A percentile compares a stretch with the other conserved stretches of the same genome.
These are phyloP conservation scores for Auriculariales sp. DNA, from an alignment of 768 basidiomycete genomes.

Conservation along the genomic window DNA sequence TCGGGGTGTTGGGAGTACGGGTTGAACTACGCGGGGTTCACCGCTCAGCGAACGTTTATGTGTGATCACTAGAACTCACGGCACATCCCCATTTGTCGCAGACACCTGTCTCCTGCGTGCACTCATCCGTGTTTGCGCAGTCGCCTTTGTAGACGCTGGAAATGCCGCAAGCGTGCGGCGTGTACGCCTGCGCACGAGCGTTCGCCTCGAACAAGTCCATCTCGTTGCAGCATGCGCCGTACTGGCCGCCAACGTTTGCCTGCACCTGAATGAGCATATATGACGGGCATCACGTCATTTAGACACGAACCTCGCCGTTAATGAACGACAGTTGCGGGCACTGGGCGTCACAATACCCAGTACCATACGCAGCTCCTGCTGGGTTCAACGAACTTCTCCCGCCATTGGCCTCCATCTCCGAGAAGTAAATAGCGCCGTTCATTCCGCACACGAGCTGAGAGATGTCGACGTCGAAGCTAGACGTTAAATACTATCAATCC, in stretches of 20 bases:
- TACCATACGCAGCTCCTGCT: conserved; percentile 46
- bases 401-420: conserved; percentile 37
- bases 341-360: conserved; percentile 51
- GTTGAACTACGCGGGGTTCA: too few species aligned
- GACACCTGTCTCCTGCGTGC: conserved; percentile 21
- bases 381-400: conserved; percentile 36
- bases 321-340: conserved; percentile 48
- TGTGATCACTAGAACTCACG: conserved; percentile 20
- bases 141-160: conserved; percentile 27
- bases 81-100: conserved; percentile 47
- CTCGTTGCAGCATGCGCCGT: conserved; percentile 19
- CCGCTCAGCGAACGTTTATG: too few species aligned
- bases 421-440: conserved; percentile 48
- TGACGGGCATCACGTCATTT: neutral
- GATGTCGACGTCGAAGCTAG: conserved; percentile 42
- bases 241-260: conserved; percentile 15
- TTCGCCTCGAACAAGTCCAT: conserved; percentile 23
- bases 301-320: conserved; percentile 22
- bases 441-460: conserved; percentile 42
- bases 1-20: conserved; percentile 8
- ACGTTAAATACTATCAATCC: too few species aligned
- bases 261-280: too few species aligned
- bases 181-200: conserved; percentile 10
- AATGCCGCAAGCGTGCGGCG: conserved; percentile 35
- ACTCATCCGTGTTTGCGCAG: conserved; percentile 21